Evolutionary conservation across 1,284 basidiomycete genomes (phyloP), one percentile per base, ranked within the genome.

Genomic region (Irpex lacteus): DNA sequence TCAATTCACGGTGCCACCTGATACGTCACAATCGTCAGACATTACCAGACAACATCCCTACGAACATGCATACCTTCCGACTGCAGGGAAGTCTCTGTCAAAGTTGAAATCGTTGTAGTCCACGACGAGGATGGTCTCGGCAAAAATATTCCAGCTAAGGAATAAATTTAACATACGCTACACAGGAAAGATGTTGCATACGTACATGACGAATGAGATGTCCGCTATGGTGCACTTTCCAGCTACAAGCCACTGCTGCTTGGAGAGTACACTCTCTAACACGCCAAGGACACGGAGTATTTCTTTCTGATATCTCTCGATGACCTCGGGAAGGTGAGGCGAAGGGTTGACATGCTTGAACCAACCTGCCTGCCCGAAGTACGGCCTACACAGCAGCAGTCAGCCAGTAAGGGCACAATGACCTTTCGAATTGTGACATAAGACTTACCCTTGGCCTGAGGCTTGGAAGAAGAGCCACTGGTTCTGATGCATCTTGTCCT

Each of bases 281-380:
- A 77, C 74, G 13, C 69, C 65, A 21, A 71, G 63, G 13, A 77
- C 71, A 38, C 75, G 72, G 49, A 62, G 56, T 34, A 69, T 70
- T 64, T 77, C 75, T 52, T 71, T 69, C 32, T 64, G 55, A 66
- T 75, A 76, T 6, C 75, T 66, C 54, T 75, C 69, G 47, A 72
- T 66, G 8, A 53, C 50, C 18, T 53, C 50, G 18, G 50, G n/a
- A 19, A 19, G n/a, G 50, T 26, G 50, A 9, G 50, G 50, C 18
- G 50, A 26, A 53, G 34, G 58, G 38, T 38, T 18, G 38, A 40
- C 32, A 19, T 44, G 8, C 38, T 34, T 59, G 58, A 59, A 59
- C 58, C 58, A 59, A 13, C 36, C 58, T 8, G n/a, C 34, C 21
- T 59, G 58, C 8, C 58, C 58, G 19, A 59, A 59, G 38, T 59